These are phyloP conservation scores for Cucurbitaria berberidis DNA, from an alignment of 2,329 filamentous ascomycete genomes.

Conservation along the genomic window DNA sequence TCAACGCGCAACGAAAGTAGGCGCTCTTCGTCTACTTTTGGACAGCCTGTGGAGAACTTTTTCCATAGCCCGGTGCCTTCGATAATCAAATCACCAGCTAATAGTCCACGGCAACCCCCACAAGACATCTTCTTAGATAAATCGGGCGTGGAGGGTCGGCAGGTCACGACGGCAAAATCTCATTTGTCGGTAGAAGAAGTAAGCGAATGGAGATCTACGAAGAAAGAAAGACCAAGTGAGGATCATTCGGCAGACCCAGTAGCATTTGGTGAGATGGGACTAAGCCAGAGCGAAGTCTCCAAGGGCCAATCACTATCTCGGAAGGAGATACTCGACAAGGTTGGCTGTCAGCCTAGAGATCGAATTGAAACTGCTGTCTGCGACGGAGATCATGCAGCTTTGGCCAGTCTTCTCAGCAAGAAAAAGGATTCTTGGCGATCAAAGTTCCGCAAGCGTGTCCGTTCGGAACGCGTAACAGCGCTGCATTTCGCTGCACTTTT, in stretches of 20 bases:
- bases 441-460: conserved; percentile 24
- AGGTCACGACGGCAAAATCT: background rate
- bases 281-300: background rate
- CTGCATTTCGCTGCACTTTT: conserved; percentile 35
- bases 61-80: background rate
- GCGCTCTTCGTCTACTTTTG: background rate
- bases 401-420: conserved; percentile 21
- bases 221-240: background rate
- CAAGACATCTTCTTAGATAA: background rate
- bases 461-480: conserved; percentile 28
- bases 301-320: conserved; percentile 11
- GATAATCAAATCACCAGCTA: too few relatives aligned
- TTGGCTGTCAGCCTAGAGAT: conserved; percentile 30
- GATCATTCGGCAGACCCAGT: background rate
- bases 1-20: conserved; percentile 5
- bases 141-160: background rate
- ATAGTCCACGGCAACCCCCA: too few relatives aligned
- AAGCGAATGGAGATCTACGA: background rate
- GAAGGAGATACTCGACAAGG: conserved; percentile 25
- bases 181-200: background rate
- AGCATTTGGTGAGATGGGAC: background rate
- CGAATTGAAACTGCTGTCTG: conserved; percentile 31
- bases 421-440: conserved; percentile 28
- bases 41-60: background rate
- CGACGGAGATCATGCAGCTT: conserved; percentile 14